These are phyloP conservation scores for Vicia faba DNA, from an alignment of 306 rosid species.

Conservation along the genomic window DNA sequence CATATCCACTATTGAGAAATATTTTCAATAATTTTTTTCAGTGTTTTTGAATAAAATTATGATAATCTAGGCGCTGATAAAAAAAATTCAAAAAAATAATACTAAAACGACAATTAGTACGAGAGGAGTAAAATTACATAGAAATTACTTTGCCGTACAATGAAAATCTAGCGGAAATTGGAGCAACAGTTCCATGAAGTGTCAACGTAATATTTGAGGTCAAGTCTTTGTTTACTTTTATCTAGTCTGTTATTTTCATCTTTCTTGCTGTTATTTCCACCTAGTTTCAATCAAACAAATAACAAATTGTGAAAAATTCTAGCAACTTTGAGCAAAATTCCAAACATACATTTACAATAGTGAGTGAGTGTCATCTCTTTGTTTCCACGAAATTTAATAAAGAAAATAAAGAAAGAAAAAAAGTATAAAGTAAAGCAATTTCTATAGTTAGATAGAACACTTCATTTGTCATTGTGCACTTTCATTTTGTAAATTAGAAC, in stretches of 20 bases:
- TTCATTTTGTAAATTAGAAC: no score
- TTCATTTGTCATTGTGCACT: no score
- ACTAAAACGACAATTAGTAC: neutral
- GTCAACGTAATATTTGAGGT: neutral
- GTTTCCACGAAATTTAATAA: neutral
- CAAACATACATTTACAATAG: neutral
- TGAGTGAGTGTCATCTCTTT: neutral
- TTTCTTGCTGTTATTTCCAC: neutral
- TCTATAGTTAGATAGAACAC: no score
- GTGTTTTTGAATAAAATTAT: no score
- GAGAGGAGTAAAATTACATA: neutral
- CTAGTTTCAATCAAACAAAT: neutral
- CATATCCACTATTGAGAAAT: no score
- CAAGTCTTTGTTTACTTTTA: neutral
- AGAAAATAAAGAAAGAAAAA: no score
- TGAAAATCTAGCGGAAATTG: neutral
- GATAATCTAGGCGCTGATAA: no score
- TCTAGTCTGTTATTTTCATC: neutral
- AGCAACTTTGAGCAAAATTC: neutral
- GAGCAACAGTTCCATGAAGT: slow-evolving; percentile 1
- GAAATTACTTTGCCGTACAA: neutral
- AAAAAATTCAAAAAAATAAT: no score
- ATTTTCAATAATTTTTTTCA: no score
- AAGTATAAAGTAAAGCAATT: no score
- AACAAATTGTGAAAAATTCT: neutral